A percentile compares a stretch with the other conserved stretches of the same genome.
Evolutionary conservation across 805 yeast genomes (phyloP).

Genomic region (Zygoascus tannicola): DNA sequence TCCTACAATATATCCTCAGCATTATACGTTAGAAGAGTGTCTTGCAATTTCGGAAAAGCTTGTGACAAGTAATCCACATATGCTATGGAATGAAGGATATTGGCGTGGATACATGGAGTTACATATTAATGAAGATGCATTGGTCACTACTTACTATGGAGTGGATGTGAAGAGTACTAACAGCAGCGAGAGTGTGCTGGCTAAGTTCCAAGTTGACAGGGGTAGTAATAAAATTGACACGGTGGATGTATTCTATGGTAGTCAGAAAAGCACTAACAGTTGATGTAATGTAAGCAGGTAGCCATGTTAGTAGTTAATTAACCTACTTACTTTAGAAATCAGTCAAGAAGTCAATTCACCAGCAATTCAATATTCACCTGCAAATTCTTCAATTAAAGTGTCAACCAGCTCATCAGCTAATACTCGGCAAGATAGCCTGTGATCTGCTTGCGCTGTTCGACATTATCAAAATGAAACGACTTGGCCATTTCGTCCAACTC

Average conservation of each 20-base stretch:
- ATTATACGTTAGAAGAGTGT: conserved; percentile 1
- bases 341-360: no score
- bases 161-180: background rate
- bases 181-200: background rate
- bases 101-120: conserved; percentile 1
- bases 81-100: conserved; percentile 4
- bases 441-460: conserved; percentile 34
- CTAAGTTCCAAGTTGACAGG: background rate
- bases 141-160: conserved; percentile 1
- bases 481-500: conserved; percentile 44
- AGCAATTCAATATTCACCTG: no score
- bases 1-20: conserved; percentile 5
- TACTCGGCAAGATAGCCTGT: conserved; percentile 22
- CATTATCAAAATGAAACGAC: conserved; percentile 41
- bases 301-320: no score
- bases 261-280: no score
- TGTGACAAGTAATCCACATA: background rate
- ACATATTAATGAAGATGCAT: background rate
- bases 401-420: conserved; percentile 1
- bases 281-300: no score
- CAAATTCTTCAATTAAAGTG: no score
- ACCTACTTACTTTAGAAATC: no score
- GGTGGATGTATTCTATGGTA: background rate
- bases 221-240: background rate
- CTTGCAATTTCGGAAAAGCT: background rate